Base-by-base conservation (phyloP, 2,329 filamentous ascomycete genomes). In the Juglanconis juglandina region DNA sequence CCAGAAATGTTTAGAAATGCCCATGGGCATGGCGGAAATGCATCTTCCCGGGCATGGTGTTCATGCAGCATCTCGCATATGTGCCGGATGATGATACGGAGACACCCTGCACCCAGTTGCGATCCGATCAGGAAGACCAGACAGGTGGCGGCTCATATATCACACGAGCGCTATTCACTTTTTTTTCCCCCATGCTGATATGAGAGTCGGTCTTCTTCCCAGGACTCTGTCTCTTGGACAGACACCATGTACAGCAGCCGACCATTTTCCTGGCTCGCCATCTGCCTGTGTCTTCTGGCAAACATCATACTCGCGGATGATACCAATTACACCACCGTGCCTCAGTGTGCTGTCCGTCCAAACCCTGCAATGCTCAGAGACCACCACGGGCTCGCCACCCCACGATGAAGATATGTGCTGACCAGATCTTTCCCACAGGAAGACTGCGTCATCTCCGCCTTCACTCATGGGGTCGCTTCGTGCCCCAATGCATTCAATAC, bases 401-500 rank as follows among this genome's bases (percentile, higher is more conserved):
- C 11, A 39, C 37, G 37, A 13, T 39, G 37, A 13, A 39, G 11
- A 39, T 2, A 8, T 13, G 8, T 13, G n/a, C 39, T 42, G 39
- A 42, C 39, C 39, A 42, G n/a, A 42, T 9, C 11, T 13, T 13
- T 46, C 24, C 39, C 11, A 5, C 13, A 58, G 49, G 49, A 42
- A 24, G 52, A 58, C 33, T 58, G 56, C 35, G 52, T 51, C 32
- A 48, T 52, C 39, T 47, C 49, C 44, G 50, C 51, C 34, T 51
- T 64, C 48, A 17, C 58, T 17, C 60, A 65, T 59, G 42, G 44
- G 60, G 49, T 32, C 5, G 50, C 47, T 50, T 50, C 33, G 17
- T 53, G 56, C 30, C 46, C 34, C 11, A 46, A 24, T n/a, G 39
- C 49, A 11, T 46, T 51, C 11, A 39, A 58, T 8, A 53, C 49